A percentile compares a stretch with the other conserved stretches of the same genome.
Evolutionary conservation across 2,329 filamentous ascomycete genomes (phyloP).

Genomic region (Coleophoma cylindrospora): DNA sequence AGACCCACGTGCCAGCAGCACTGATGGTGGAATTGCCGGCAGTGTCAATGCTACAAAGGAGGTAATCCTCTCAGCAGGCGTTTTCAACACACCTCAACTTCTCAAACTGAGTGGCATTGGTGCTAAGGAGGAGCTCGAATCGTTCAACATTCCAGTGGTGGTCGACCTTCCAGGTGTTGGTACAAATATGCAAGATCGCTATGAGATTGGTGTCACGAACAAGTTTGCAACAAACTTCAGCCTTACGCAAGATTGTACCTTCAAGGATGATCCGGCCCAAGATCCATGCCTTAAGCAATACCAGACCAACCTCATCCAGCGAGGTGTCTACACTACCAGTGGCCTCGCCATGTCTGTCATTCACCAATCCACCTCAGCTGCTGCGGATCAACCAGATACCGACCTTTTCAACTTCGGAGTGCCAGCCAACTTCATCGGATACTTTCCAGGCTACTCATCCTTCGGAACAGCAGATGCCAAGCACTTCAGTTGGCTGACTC

Average conservation of each 20-base stretch:
- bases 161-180: constrained; percentile 53
- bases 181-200: constrained; percentile 51
- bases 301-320: constrained; percentile 3
- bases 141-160: constrained; percentile 42
- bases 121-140: constrained; percentile 27
- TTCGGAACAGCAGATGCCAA: constrained; percentile 30
- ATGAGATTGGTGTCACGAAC: constrained; percentile 38
- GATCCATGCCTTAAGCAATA: constrained; percentile 27
- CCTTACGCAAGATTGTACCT: constrained; percentile 27
- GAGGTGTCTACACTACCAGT: constrained; percentile 30
- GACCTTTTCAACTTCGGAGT: constrained; percentile 27
- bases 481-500: constrained; percentile 32
- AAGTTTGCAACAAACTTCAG: constrained; percentile 34
- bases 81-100: constrained; percentile 38
- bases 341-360: constrained; percentile 39
- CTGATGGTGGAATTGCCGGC: constrained; percentile 14
- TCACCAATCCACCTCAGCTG: constrained; percentile 27
- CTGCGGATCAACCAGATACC: constrained; percentile 27
- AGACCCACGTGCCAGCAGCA: constrained; percentile 28
- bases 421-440: constrained; percentile 30
- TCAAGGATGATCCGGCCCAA: constrained; percentile 25
- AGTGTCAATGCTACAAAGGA: constrained; percentile 30
- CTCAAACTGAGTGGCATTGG: constrained; percentile 40
- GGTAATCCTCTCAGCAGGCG: constrained; percentile 40
- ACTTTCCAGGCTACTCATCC: constrained; percentile 34